Evolutionary conservation across 345 rosid species (phyloP).

Genomic region (Toxicodendron radicans): DNA sequence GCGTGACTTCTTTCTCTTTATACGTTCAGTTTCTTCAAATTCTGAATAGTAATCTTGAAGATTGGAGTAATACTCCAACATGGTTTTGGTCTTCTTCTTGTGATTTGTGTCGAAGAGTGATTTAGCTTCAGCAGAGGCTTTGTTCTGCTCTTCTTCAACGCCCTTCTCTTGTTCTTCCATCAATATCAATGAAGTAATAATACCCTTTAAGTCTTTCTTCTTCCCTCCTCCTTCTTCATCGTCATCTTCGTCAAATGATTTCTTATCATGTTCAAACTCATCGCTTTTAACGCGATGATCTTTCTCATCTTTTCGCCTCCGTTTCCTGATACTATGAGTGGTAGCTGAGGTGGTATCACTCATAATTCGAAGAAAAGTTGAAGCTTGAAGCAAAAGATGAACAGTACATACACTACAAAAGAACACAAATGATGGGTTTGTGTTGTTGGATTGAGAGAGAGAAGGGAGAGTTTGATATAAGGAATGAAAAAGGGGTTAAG

Average conservation of each 20-base stretch:
- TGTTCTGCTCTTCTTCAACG: slow-evolving; percentile 38
- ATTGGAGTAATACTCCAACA: slow-evolving; percentile 39
- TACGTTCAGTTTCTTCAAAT: slow-evolving; percentile 40
- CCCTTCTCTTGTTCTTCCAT: slow-evolving; percentile 62
- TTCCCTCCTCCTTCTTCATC: slow-evolving; percentile 1
- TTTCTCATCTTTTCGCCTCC: slow-evolving; percentile 19
- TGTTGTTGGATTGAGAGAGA: no score
- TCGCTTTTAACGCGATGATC: slow-evolving; percentile 20
- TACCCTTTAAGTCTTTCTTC: slow-evolving; percentile 46
- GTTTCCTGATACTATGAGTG: not conserved
- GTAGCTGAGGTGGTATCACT: not conserved
- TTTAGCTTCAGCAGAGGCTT: slow-evolving; percentile 40
- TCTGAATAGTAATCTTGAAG: slow-evolving; percentile 38
- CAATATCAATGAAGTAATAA: slow-evolving; percentile 48
- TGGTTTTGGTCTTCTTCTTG: slow-evolving; percentile 30
- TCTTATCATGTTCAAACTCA: not conserved
- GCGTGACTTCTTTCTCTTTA: slow-evolving; percentile 58
- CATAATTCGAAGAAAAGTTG: not conserved
- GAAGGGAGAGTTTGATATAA: slow-evolving; percentile 8
- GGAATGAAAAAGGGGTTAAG: not conserved
- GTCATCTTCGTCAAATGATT: not conserved
- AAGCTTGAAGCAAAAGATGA: not conserved
- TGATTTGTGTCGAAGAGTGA: slow-evolving; percentile 44
- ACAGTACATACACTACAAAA: no score
- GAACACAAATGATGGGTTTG: no score